Conservation (phyloP, 2,329 filamentous ascomycete species). For the Hypoxylon rubiginosum region DNA sequence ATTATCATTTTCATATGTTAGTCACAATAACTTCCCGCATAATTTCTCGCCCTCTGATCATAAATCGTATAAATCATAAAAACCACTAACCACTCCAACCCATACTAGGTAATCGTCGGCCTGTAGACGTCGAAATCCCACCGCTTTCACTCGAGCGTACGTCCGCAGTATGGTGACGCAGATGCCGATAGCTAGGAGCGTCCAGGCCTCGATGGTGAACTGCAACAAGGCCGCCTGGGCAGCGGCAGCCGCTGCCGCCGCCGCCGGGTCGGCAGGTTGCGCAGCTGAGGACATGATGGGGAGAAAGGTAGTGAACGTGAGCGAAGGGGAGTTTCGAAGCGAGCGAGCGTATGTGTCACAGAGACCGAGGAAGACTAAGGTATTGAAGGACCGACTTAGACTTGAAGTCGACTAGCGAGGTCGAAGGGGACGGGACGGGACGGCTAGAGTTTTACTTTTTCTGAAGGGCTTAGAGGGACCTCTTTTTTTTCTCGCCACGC, state of each 20-base stretch:
- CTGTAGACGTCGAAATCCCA: constrained; percentile 51
- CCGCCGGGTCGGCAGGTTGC: constrained; percentile 39
- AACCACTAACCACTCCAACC: constrained; percentile 54
- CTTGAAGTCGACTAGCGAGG: constrained; percentile 36
- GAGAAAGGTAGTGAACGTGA: constrained; percentile 12
- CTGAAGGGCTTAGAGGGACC: constrained; percentile 6
- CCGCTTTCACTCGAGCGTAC: constrained; percentile 53
- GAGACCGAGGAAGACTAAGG: constrained; percentile 21
- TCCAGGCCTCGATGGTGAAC: constrained; percentile 55
- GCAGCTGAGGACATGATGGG: constrained; percentile 34
- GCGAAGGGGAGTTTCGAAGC: constrained; percentile 13
- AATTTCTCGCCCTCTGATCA: neutral
- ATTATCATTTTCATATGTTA: constrained; percentile 24
- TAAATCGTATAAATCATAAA: too few relatives aligned
- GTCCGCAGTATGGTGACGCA: constrained; percentile 54
- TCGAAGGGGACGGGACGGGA: constrained; percentile 15
- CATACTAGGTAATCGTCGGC: constrained; percentile 55
- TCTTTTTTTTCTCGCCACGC: too few relatives aligned
- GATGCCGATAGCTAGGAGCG: constrained; percentile 53
- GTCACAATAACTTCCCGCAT: neutral
- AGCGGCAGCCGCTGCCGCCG: constrained; percentile 20
- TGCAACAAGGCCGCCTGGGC: constrained; percentile 38
- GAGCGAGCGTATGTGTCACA: constrained; percentile 14
- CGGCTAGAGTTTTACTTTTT: constrained; percentile 30
- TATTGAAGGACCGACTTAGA: constrained; percentile 28